Evolutionary conservation across 176 grass and related monocot species (phyloP), one percentile per base, ranked within the genome.

Genomic region (Metroxylon sagu): DNA sequence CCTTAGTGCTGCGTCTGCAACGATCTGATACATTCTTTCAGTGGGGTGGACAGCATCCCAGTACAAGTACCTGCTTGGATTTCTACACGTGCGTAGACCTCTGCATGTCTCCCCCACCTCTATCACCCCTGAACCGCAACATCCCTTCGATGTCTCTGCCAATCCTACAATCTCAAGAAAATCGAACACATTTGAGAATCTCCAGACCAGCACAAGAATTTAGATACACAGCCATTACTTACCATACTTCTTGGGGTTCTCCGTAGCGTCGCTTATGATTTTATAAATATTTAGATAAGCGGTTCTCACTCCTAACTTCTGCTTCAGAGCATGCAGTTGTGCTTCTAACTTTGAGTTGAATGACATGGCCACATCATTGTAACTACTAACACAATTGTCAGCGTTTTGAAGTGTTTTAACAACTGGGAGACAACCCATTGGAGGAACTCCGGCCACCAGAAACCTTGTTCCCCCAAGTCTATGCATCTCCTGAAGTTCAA

Each of bases 41-140:
- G 80, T 88, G 50, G 77, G 85, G 66, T 88, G 85, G 74, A 83
- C 80, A 58, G 85, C 85, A 57, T 88, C 85, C 85, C 80, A 83
- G 69, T 76, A 88, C 67, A 88, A 59, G 53, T 83, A 88, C 64
- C 65, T 83, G 72, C 53, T 76, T 29, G 85, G 80, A 76, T 88
- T 67, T 70, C 69, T 48, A 61, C 85, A 88, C 29, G 76, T 80
- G 69, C 26, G 66, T 59, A 52, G 79, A 14, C 76, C 76, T 77
- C 67, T 80, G 71, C 85, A 83, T 61, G 80, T 69, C 70, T 83
- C 75, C 5, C 80, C 85, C 17, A 88, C 68, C 82, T 88, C 85
- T n/a, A 74, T 64, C 17, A 61, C 52, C 14, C 85, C 85, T 50
- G 85, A 75, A 63, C 85, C 85, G 28, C 85, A 88, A 55, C 85